These are phyloP conservation scores for Mucor saturninus DNA, from an alignment of 371 early-diverging fungal genomes.

Conservation along the genomic window DNA sequence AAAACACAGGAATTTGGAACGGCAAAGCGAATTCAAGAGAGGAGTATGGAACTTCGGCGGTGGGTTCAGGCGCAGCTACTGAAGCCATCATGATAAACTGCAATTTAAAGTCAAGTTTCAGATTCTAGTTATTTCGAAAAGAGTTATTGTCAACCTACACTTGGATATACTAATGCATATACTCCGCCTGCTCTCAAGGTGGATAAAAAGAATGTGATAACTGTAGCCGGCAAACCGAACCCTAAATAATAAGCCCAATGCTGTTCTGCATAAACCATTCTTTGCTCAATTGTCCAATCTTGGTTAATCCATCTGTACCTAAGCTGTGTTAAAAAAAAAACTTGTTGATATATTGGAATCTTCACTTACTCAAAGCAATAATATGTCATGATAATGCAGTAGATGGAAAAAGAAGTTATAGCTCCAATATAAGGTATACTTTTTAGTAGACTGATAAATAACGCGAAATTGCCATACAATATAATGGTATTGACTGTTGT, in stretches of 20 bases:
- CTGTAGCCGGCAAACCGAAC: slow-evolving; percentile 53
- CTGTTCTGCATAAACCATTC: slow-evolving; percentile 48
- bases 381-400: slow-evolving; percentile 51
- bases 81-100: slow-evolving; percentile 58
- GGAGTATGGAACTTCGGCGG: background rate
- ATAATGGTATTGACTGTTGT: slow-evolving; percentile 38
- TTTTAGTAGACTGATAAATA: slow-evolving; percentile 37
- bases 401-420: slow-evolving; percentile 39
- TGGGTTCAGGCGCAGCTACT: slow-evolving; percentile 37
- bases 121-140: background rate
- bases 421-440: slow-evolving; percentile 45
- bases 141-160: slow-evolving; percentile 34
- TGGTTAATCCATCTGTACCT: slow-evolving; percentile 55
- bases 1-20: slow-evolving; percentile 32
- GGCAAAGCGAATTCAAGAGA: background rate
- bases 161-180: slow-evolving; percentile 55
- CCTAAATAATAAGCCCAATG: slow-evolving; percentile 59
- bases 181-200: slow-evolving; percentile 48
- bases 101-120: background rate
- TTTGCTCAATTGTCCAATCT: slow-evolving; percentile 50
- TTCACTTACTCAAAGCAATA: slow-evolving; percentile 58
- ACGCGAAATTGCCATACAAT: slow-evolving; percentile 48
- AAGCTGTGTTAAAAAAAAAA: background rate
- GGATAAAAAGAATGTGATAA: slow-evolving; percentile 50
- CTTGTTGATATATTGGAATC: background rate